A percentile compares a stretch with the other conserved stretches of the same genome.
Evolutionary conservation across 495 filamentous ascomycete genomes (phyloP).

Genomic region (Lophiostoma macrostomum): DNA sequence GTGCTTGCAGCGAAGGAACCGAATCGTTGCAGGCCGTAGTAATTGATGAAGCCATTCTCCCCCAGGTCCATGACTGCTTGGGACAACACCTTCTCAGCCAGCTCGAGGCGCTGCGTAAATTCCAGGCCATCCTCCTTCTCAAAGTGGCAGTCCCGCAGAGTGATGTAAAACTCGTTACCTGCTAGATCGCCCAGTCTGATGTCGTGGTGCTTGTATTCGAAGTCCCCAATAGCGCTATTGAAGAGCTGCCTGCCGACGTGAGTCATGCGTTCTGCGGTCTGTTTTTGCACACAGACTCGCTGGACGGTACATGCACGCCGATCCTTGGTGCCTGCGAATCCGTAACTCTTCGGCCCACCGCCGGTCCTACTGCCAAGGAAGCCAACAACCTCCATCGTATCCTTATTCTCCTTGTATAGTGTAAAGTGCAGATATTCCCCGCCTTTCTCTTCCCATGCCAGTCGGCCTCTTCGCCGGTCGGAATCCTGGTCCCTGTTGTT

Average conservation of each 20-base stretch:
- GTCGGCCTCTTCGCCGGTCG: constrained; percentile 35
- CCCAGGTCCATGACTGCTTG: constrained; percentile 53
- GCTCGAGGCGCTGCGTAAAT: constrained; percentile 38
- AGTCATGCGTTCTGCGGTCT: constrained; percentile 61
- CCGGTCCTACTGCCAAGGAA: constrained; percentile 67
- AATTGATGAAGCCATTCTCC: constrained; percentile 84
- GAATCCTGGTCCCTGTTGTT: constrained; percentile 27
- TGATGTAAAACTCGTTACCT: constrained; percentile 91
- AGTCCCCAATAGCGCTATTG: constrained; percentile 69
- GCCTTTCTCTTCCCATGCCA: constrained; percentile 61
- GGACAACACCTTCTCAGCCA: constrained; percentile 54
- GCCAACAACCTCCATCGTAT: constrained; percentile 88
- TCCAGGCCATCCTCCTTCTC: constrained; percentile 47
- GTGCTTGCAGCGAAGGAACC: constrained; percentile 80
- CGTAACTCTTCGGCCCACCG: constrained; percentile 65
- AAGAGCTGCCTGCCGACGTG: constrained; percentile 60
- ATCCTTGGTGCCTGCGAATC: constrained; percentile 94
- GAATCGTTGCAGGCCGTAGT: constrained; percentile 93
- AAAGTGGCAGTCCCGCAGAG: constrained; percentile 76
- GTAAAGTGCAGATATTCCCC: constrained; percentile 88
- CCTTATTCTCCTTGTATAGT: constrained; percentile 96
- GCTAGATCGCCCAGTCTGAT: constrained; percentile 77
- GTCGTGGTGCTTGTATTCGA: constrained; percentile 63
- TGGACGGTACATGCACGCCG: constrained; percentile 84
- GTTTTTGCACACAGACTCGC: constrained; percentile 67